Percentiles rank a stretch among this genome's conserved stretches.
Conservation (phyloP, 257 asterid genomes). For the Rubia yunnanensis region DNA sequence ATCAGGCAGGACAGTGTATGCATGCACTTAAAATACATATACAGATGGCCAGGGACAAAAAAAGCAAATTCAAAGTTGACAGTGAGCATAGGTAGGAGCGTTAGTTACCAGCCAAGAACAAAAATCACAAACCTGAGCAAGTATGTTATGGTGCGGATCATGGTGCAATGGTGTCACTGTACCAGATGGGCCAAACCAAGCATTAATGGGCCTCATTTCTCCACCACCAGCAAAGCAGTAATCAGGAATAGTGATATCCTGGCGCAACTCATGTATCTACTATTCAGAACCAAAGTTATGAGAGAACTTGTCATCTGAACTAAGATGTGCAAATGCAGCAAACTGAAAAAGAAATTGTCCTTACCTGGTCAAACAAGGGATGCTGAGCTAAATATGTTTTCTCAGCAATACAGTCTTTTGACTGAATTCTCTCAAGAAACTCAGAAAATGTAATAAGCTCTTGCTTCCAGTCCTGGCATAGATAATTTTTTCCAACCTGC, state of each 20-base stretch:
- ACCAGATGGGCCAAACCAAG: slow-evolving; percentile 97
- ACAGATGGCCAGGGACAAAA: neutral
- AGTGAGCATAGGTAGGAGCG: neutral
- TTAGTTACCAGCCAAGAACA: neutral
- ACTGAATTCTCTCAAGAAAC: slow-evolving; percentile 72
- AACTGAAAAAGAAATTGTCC: neutral
- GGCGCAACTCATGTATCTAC: slow-evolving; percentile 80
- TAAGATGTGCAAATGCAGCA: slow-evolving; percentile 5
- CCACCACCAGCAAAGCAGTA: slow-evolving; percentile 93
- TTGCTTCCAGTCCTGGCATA: slow-evolving; percentile 60
- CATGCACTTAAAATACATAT: neutral
- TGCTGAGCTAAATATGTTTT: slow-evolving; percentile 84
- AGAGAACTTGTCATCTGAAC: neutral
- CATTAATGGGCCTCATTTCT: slow-evolving; percentile 80
- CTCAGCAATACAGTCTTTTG: slow-evolving; percentile 29
- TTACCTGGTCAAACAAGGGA: slow-evolving; percentile 86
- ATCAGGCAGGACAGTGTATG: neutral
- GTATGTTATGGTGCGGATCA: slow-evolving; percentile 95
- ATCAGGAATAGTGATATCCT: slow-evolving; percentile 85
- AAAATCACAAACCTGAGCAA: slow-evolving; percentile 67
- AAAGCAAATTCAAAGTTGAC: neutral
- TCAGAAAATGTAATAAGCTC: slow-evolving; percentile 86
- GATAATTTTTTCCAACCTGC: slow-evolving; percentile 57
- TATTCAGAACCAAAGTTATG: slow-evolving; percentile 15
- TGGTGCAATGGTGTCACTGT: slow-evolving; percentile 98